Conservation (phyloP, 495 filamentous ascomycete genomes). For the Penicillium angulare region DNA sequence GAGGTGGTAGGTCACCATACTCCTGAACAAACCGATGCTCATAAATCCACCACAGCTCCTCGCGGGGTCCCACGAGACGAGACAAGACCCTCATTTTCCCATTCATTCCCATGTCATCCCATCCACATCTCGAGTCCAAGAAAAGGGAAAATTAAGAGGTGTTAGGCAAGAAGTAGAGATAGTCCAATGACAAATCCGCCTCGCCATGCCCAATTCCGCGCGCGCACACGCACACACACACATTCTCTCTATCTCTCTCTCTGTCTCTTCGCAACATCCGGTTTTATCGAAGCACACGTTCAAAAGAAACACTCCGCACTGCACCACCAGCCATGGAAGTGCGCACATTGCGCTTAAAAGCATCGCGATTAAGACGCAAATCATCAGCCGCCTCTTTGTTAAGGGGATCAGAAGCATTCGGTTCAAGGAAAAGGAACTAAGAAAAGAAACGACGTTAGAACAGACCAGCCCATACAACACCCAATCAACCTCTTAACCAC, state of each 20-base stretch:
- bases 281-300: conserved; percentile 64
- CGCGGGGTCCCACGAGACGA: too few species aligned
- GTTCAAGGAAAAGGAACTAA: conserved; percentile 97
- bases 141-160: not conserved
- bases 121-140: not conserved
- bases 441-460: not conserved
- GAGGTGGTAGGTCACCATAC: conserved; percentile 16
- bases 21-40: not conserved
- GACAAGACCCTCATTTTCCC: too few species aligned
- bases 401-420: conserved; percentile 92
- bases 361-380: conserved; percentile 75
- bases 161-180: too few species aligned
- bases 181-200: too few species aligned
- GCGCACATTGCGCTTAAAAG: conserved; percentile 88
- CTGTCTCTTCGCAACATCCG: too few species aligned
- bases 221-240: too few species aligned
- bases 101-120: not conserved
- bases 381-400: conserved; percentile 98
- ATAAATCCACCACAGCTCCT: too few species aligned
- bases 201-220: too few species aligned
- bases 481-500: not conserved
- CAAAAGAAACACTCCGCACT: conserved; percentile 71
- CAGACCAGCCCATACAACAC: too few species aligned
- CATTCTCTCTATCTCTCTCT: too few species aligned
- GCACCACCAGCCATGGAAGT: conserved; percentile 75